Evolutionary conservation across 371 early-diverging fungal genomes (phyloP).

Genomic region (Coemansia sp.): DNA sequence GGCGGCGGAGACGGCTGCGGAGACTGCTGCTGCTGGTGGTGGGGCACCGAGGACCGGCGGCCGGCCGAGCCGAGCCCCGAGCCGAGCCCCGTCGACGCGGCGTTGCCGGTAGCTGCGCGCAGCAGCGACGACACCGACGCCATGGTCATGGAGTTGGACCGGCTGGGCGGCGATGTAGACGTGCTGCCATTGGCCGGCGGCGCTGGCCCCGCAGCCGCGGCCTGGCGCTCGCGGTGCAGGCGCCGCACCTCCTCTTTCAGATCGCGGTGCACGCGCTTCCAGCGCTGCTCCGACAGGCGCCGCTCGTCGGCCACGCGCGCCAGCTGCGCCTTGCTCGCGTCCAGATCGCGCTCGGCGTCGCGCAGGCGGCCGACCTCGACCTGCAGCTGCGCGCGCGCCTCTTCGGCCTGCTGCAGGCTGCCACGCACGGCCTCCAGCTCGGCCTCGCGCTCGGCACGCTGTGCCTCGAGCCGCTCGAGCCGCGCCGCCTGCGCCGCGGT

Average conservation of each 20-base stretch:
- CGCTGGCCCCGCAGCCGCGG: neutral
- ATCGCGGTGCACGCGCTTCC: conserved; percentile 66
- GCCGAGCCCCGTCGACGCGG: conserved; percentile 4
- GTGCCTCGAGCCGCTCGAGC: conserved; percentile 48
- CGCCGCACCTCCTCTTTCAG: conserved; percentile 69
- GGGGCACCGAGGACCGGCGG: conserved; percentile 2
- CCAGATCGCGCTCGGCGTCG: conserved; percentile 49
- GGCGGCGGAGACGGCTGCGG: neutral
- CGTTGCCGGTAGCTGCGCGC: conserved; percentile 41
- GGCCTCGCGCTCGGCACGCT: conserved; percentile 52
- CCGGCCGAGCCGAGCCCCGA: conserved; percentile 4
- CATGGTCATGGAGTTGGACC: conserved; percentile 48
- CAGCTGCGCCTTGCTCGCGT: conserved; percentile 38
- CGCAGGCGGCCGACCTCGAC: conserved; percentile 55
- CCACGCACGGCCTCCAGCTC: conserved; percentile 54
- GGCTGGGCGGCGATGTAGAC: conserved; percentile 16
- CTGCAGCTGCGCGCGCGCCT: conserved; percentile 53
- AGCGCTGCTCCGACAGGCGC: conserved; percentile 61
- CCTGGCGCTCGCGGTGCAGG: conserved; percentile 50
- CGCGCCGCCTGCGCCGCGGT: conserved; percentile 14
- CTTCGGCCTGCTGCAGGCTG: conserved; percentile 51
- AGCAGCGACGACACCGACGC: conserved; percentile 48
- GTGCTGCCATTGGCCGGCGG: neutral
- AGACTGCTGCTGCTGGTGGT: too few species aligned
- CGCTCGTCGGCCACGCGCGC: conserved; percentile 57